A percentile compares a stretch with the other conserved stretches of the same genome.
These are phyloP conservation scores for Nasturtium officinale DNA, from an alignment of 345 rosid genomes.

Conservation along the genomic window DNA sequence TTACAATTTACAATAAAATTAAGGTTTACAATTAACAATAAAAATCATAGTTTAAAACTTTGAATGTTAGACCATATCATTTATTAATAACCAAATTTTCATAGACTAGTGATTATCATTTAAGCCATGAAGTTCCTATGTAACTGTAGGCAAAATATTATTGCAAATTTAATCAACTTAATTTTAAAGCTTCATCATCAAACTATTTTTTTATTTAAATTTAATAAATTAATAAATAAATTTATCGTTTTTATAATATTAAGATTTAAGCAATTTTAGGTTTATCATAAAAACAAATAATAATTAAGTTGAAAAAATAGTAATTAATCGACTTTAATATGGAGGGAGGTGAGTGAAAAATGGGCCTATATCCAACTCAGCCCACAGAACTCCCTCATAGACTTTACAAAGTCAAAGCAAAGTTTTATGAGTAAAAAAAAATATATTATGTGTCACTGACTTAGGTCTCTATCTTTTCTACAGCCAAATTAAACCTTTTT, in stretches of 20 bases:
- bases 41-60: background rate
- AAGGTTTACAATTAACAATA: background rate
- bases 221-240: too few relatives aligned
- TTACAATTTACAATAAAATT: background rate
- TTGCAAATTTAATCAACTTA: too few relatives aligned
- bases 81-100: too few relatives aligned
- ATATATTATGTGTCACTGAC: constrained; percentile 14
- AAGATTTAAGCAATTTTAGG: too few relatives aligned
- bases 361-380: constrained; percentile 22
- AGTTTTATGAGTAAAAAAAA: background rate
- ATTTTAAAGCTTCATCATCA: too few relatives aligned
- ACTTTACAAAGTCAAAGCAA: background rate
- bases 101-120: too few relatives aligned
- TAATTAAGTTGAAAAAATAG: background rate
- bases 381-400: constrained; percentile 1
- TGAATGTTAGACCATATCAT: background rate
- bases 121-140: too few relatives aligned
- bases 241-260: too few relatives aligned
- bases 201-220: too few relatives aligned
- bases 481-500: constrained; percentile 10
- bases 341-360: constrained; percentile 1
- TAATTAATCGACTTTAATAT: background rate
- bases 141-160: too few relatives aligned
- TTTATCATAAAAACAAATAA: too few relatives aligned
- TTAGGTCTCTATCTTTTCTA: constrained; percentile 29